These are phyloP conservation scores for Podospora tetraspora DNA, from an alignment of 495 filamentous ascomycete species.

Conservation along the genomic window DNA sequence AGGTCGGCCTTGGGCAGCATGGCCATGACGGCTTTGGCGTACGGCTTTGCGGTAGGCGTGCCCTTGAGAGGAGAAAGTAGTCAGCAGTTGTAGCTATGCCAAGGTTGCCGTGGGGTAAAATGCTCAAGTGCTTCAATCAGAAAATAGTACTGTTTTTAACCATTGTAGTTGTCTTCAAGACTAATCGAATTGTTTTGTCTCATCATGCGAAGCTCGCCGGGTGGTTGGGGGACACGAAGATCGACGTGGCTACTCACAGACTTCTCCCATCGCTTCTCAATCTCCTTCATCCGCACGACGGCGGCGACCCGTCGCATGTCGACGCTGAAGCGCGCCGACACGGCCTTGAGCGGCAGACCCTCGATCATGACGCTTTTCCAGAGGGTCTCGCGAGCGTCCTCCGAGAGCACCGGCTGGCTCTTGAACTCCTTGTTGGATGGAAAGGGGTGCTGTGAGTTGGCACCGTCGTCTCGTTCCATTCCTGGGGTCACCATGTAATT, in stretches of 20 bases:
- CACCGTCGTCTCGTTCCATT: too few relatives aligned
- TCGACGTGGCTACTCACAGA: constrained; percentile 51
- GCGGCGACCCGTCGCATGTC: constrained; percentile 86
- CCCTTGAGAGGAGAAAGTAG: constrained; percentile 45
- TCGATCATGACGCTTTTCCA: constrained; percentile 58
- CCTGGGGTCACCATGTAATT: too few relatives aligned
- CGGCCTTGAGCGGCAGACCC: constrained; percentile 65
- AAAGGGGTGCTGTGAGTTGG: constrained; percentile 50
- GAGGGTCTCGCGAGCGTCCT: constrained; percentile 68
- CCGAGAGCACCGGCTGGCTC: constrained; percentile 70
- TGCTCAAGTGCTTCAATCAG: constrained; percentile 30
- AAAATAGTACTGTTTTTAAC: constrained; percentile 59
- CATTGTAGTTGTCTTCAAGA: constrained; percentile 91
- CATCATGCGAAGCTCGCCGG: constrained; percentile 44
- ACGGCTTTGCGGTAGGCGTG: constrained; percentile 70
- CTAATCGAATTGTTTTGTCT: constrained; percentile 94
- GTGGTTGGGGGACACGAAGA: constrained; percentile 18
- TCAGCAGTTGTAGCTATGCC: neutral
- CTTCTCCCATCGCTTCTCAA: constrained; percentile 72
- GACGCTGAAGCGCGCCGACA: constrained; percentile 71
- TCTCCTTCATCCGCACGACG: constrained; percentile 77
- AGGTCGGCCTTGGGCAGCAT: constrained; percentile 65
- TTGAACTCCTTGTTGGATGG: constrained; percentile 68
- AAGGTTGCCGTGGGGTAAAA: constrained; percentile 2
- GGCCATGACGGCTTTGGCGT: constrained; percentile 64